These are phyloP conservation scores for Medicago lupulina DNA, from an alignment of 306 rosid genomes.

Conservation along the genomic window DNA sequence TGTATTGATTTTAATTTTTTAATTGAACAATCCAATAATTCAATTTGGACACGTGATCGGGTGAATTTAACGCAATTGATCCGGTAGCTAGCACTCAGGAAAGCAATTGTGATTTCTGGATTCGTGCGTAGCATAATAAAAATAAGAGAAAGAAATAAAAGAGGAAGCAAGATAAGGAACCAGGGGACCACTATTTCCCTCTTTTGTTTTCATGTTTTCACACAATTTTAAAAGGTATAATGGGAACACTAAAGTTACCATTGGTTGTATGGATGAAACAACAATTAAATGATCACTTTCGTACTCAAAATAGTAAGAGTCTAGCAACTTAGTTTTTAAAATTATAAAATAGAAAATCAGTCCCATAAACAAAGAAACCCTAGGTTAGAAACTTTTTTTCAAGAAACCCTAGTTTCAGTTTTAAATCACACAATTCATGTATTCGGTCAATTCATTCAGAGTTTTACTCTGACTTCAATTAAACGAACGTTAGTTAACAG, in stretches of 20 bases:
- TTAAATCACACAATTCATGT: too few species aligned
- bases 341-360: too few species aligned
- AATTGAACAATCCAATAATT: not conserved
- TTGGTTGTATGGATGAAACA: constrained; percentile 14
- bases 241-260: constrained; percentile 24
- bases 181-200: constrained; percentile 39
- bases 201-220: constrained; percentile 24
- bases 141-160: constrained; percentile 19
- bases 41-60: constrained; percentile 24
- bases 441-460: too few species aligned
- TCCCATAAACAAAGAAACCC: too few species aligned
- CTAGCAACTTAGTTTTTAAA: too few species aligned
- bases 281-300: too few species aligned
- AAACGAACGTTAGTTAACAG: too few species aligned
- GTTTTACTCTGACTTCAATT: too few species aligned
- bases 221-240: constrained; percentile 7
- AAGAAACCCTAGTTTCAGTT: too few species aligned
- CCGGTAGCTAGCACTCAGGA: not conserved
- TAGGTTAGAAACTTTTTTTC: too few species aligned
- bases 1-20: not conserved
- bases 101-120: constrained; percentile 29
- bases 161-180: constrained; percentile 25
- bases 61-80: not conserved
- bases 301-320: too few species aligned
- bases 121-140: not conserved